Percentiles rank a stretch among this genome's conserved stretches.
These are phyloP conservation scores for Amylostereum areolatum DNA, from an alignment of 1,284 basidiomycete genomes.

Conservation along the genomic window DNA sequence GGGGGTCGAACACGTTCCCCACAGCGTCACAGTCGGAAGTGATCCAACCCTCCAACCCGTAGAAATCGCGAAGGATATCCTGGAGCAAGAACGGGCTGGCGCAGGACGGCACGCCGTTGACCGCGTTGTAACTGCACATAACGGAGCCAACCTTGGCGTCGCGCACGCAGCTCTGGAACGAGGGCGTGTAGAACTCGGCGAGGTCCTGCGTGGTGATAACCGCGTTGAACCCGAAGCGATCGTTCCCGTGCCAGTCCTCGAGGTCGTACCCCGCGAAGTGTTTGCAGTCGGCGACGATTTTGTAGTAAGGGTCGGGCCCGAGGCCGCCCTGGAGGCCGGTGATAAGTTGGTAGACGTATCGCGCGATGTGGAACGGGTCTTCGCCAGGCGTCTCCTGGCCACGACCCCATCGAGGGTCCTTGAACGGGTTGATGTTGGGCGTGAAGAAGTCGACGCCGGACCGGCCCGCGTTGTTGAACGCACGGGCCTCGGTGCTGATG, in stretches of 20 bases:
- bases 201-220: conserved; percentile 49
- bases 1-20: conserved; percentile 41
- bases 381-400: conserved; percentile 59
- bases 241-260: conserved; percentile 46
- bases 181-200: conserved; percentile 46
- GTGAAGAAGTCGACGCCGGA: conserved; percentile 52
- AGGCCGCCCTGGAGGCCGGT: conserved; percentile 51
- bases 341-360: conserved; percentile 49
- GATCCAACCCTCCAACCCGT: conserved; percentile 46
- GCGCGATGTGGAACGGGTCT: conserved; percentile 45
- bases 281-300: conserved; percentile 36
- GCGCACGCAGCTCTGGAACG: conserved; percentile 51
- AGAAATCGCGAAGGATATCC: conserved; percentile 42
- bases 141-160: conserved; percentile 51
- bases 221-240: conserved; percentile 44
- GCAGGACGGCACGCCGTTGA: conserved; percentile 52
- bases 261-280: conserved; percentile 48
- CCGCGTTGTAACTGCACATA: conserved; percentile 59
- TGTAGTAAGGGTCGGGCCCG: conserved; percentile 35
- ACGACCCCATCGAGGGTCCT: conserved; percentile 55
- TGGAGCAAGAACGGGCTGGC: conserved; percentile 47
- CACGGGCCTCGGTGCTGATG: conserved; percentile 49
- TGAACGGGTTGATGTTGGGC: conserved; percentile 57
- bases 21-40: conserved; percentile 37
- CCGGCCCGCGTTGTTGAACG: conserved; percentile 45